These are phyloP conservation scores for Candida sp. DNA, from an alignment of 1,139 yeast species.

Conservation along the genomic window DNA sequence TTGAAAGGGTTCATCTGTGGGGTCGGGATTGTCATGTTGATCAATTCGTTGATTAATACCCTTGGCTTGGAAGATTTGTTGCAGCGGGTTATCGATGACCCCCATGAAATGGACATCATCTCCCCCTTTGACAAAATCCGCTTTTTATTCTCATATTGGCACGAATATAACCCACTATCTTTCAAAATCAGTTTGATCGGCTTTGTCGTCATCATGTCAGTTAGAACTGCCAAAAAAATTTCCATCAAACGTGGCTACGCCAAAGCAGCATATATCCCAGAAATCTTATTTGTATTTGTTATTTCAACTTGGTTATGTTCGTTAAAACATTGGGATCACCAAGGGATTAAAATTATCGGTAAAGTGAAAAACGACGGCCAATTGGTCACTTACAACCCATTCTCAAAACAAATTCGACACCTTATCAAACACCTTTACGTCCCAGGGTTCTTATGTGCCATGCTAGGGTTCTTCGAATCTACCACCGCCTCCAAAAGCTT, in stretches of 20 bases:
- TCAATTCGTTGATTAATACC: slow-evolving; percentile 72
- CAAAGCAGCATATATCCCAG: slow-evolving; percentile 64
- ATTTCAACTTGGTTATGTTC: slow-evolving; percentile 58
- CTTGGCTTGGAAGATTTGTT: slow-evolving; percentile 56
- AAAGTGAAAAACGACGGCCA: slow-evolving; percentile 38
- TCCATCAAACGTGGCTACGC: slow-evolving; percentile 16
- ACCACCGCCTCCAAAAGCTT: slow-evolving; percentile 87
- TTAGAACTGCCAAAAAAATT: slow-evolving; percentile 41
- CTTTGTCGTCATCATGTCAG: slow-evolving; percentile 37
- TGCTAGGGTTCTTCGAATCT: slow-evolving; percentile 90
- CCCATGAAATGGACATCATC: slow-evolving; percentile 54
- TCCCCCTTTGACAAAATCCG: slow-evolving; percentile 70
- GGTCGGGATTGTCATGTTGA: slow-evolving; percentile 87
- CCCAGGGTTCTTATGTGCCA: slow-evolving; percentile 72
- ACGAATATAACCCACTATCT: slow-evolving; percentile 50
- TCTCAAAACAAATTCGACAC: slow-evolving; percentile 21
- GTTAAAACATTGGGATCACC: slow-evolving; percentile 48
- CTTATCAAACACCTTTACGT: slow-evolving; percentile 45
- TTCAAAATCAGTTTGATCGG: slow-evolving; percentile 49
- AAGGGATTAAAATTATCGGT: slow-evolving; percentile 72
- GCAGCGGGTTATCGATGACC: slow-evolving; percentile 29
- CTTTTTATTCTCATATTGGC: slow-evolving; percentile 44
- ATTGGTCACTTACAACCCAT: slow-evolving; percentile 31
- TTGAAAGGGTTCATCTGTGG: slow-evolving; percentile 89
- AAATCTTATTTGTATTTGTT: slow-evolving; percentile 73